Evolutionary conservation across 306 rosid genomes (phyloP), one percentile per base, ranked within the genome.

Genomic region (Acacia melanoxylon): DNA sequence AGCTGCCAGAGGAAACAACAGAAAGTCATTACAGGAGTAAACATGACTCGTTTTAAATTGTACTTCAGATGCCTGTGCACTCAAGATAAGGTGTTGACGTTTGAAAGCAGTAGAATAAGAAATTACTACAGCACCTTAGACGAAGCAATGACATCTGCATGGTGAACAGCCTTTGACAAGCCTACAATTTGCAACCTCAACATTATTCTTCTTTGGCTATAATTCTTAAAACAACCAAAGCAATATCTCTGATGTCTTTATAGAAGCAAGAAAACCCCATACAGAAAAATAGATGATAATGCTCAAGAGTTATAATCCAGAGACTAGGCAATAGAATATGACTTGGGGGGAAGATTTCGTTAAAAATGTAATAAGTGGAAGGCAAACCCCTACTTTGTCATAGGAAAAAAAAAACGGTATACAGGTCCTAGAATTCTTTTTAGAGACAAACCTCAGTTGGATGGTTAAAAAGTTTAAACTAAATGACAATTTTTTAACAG

Each of bases 101-200:
- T 41, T 31, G 54, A 71, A 84, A 62, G n/a, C 33, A 85, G 75
- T 29, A 45, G 75, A 24, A 29, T 20, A 68, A 56, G 56, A 73
- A 77, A 62, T 76, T 51, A 52, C 17, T n/a, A 62, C 12, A 54
- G 80, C 65, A 95, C 99, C 97, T 92, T 91, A 44, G 94, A 84
- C 84, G 85, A 85, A 84, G 99, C 96, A 85, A 93, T 63, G 7
- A 95, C 86, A 91, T 92, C 90, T 52, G 92, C 91, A 10, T 86
- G 93, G 69, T 95, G 93, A 83, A 83, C 88, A 66, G 82, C 80
- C 62, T 86, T 78, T 69, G 91, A 72, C 59, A 83, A 78, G 81
- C 92, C 99, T 95, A 83, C 83, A 88, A 86, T 76, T 79, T 80
- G 45, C 22, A 73, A 68, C 52, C 72, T 25, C 33, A 61, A 35